These are phyloP conservation scores for Imleria badia DNA, from an alignment of 768 basidiomycete species.

Conservation along the genomic window DNA sequence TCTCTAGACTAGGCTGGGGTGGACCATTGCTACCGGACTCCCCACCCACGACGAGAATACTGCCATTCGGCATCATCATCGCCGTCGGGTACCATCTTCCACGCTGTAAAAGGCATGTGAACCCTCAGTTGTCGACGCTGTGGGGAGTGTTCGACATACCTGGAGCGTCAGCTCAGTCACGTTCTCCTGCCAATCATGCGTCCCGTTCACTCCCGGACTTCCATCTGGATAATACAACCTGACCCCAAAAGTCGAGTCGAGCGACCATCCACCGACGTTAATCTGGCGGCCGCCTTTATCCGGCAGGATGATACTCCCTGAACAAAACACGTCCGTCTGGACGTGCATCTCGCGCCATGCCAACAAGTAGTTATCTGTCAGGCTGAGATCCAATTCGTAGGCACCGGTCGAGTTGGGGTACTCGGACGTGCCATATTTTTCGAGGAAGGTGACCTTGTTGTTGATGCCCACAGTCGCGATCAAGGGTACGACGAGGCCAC, in stretches of 20 bases:
- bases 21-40: slow-evolving; percentile 68
- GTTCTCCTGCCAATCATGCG: slow-evolving; percentile 82
- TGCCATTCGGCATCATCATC: slow-evolving; percentile 69
- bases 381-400: slow-evolving; percentile 70
- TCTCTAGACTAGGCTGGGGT: slow-evolving; percentile 68
- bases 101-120: slow-evolving; percentile 35
- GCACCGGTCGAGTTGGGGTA: slow-evolving; percentile 70
- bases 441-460: slow-evolving; percentile 78
- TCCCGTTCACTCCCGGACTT: slow-evolving; percentile 62
- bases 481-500: slow-evolving; percentile 68
- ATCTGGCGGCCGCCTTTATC: slow-evolving; percentile 55
- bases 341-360: slow-evolving; percentile 80
- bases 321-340: slow-evolving; percentile 78
- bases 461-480: slow-evolving; percentile 77
- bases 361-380: slow-evolving; percentile 41
- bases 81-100: slow-evolving; percentile 76
- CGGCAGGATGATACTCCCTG: slow-evolving; percentile 69
- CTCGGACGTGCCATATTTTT: slow-evolving; percentile 67
- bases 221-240: slow-evolving; percentile 75
- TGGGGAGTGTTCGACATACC: slow-evolving; percentile 35
- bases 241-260: slow-evolving; percentile 68
- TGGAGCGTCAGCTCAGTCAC: slow-evolving; percentile 55
- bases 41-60: slow-evolving; percentile 72
- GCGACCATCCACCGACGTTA: slow-evolving; percentile 52
- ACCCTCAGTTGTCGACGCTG: no score